Evolutionary conservation across 768 basidiomycete species (phyloP).

Genomic region (Mycena rosella): DNA sequence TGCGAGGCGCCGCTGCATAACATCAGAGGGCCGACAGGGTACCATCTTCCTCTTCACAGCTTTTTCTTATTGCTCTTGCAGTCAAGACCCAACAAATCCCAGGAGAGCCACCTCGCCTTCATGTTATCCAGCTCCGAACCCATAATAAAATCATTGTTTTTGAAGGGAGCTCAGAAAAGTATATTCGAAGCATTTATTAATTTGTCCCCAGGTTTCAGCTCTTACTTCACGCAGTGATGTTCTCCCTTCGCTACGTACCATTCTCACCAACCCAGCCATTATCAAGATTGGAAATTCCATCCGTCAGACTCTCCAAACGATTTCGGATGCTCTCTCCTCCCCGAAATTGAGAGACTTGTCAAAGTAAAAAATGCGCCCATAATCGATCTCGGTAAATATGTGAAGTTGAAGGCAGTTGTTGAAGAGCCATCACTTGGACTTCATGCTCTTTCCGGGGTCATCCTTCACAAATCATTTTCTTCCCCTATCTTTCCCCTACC

Average conservation of each 20-base stretch:
- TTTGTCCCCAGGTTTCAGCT: not conserved
- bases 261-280: constrained; percentile 15
- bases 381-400: constrained; percentile 10
- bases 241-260: constrained; percentile 5
- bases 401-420: not conserved
- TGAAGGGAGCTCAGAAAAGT: too few relatives aligned
- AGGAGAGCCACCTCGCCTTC: not conserved
- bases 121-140: constrained; percentile 17
- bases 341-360: not conserved
- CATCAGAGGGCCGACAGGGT: too few relatives aligned
- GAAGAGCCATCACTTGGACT: not conserved
- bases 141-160: not conserved
- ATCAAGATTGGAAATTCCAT: constrained; percentile 18
- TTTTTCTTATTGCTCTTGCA: too few relatives aligned
- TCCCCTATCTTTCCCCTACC: not conserved
- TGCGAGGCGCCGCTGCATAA: too few relatives aligned
- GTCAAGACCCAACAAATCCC: too few relatives aligned
- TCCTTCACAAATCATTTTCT: not conserved
- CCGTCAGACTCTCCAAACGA: not conserved
- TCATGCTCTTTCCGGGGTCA: not conserved
- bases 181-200: not conserved
- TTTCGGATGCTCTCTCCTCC: not conserved
- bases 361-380: not conserved
- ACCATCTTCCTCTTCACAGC: too few relatives aligned
- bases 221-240: constrained; percentile 1